Evolutionary conservation across 805 yeast species (phyloP), one percentile per base, ranked within the genome.

Genomic region (Torulaspora delbrueckii): DNA sequence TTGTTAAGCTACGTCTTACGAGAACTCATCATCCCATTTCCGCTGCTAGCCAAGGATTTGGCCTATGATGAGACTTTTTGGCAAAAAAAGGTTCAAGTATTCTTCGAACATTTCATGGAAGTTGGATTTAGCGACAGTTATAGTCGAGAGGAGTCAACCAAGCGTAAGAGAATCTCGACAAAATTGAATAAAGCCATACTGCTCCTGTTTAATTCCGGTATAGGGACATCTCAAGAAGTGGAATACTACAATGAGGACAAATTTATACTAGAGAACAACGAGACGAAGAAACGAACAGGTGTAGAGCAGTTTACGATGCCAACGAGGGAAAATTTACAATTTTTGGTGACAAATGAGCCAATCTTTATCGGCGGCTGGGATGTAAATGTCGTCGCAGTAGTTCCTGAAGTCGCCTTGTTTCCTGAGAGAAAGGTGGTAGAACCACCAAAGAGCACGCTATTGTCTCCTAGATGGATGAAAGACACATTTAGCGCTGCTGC

Each of bases 71-170:
- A 76, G 35, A 78, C 79, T 41, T 86, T 91, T 58, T 91, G 97
- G 96, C 78, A 78, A 41, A 72, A 70, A 37, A 82, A 83, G 39
- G 81, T 89, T 0, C 96, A 90, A 65, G 81, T 82, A 22, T 87
- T 90, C 58, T 77, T 84, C 58, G 95, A 89, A 59, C 77, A 82
- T 45, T 82, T 93, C 68, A 83, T 86, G 63, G 67, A 74, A 16
- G 79, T 86, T 61, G 78, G 79, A 35, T 78, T 91, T 40, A 81
- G 89, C 51, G 77, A 81, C 46, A 76, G 90, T 22, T 77, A 78
- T 34, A 96, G 87, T 54, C 71, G 96, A 26, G 83, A 81, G 12
- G 87, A 84, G 50, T 69, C 78, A n/a, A 78, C 88, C 2, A 83
- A 93, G 57, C 72, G 88, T 25, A 76, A 77, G 55, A 77, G 84